Conservation (phyloP, 129 eudicot genomes). For the Cynara cardunculus region DNA sequence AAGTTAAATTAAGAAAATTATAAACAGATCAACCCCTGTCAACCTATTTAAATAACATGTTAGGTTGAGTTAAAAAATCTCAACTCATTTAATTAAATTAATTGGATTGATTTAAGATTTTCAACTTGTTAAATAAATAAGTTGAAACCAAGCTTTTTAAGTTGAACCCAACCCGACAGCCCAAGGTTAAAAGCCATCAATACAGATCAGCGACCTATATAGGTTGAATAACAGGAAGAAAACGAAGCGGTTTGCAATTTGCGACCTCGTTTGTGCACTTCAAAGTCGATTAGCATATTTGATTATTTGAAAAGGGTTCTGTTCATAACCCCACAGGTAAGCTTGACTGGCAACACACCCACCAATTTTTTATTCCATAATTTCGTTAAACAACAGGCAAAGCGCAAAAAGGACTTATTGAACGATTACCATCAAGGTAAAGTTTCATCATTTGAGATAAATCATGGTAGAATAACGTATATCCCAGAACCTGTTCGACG, state of each 20-base stretch:
- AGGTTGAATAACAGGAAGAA: too few relatives aligned
- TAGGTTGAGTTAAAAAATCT: too few relatives aligned
- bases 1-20: too few relatives aligned
- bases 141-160: too few relatives aligned
- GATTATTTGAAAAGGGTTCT: neutral
- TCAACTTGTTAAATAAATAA: too few relatives aligned
- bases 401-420: neutral
- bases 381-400: neutral
- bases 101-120: too few relatives aligned
- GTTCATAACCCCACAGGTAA: neutral
- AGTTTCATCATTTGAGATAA: neutral
- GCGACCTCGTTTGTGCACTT: neutral
- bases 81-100: too few relatives aligned
- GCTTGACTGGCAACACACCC: neutral
- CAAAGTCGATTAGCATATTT: neutral
- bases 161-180: too few relatives aligned
- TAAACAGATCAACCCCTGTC: too few relatives aligned
- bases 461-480: neutral
- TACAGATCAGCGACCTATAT: too few relatives aligned
- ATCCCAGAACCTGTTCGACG: conserved; percentile 18
- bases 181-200: too few relatives aligned
- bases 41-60: too few relatives aligned
- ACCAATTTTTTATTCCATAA: neutral
- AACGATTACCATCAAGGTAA: neutral
- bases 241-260: neutral